A percentile compares a stretch with the other conserved stretches of the same genome.
These are phyloP conservation scores for Beauveria scarabaeidicola DNA, from an alignment of 2,329 filamentous ascomycete species.

Conservation along the genomic window DNA sequence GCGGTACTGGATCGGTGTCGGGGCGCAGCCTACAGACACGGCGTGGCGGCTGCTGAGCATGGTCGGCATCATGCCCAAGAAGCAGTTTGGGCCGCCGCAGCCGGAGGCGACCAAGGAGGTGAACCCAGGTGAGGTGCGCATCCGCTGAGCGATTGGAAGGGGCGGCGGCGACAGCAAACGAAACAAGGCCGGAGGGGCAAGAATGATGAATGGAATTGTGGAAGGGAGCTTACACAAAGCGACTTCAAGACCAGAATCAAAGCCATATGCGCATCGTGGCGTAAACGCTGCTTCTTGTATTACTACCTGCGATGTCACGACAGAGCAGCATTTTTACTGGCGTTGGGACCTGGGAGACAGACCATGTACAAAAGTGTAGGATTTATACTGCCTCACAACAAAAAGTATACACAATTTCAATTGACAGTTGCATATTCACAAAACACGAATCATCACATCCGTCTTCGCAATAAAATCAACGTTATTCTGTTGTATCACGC, in stretches of 20 bases:
- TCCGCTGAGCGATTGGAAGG: slow-evolving; percentile 18
- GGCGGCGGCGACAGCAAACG: background rate
- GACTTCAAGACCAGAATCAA: too few species aligned
- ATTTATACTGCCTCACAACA: background rate
- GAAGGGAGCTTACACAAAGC: too few species aligned
- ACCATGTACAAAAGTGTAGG: background rate
- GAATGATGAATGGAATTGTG: too few species aligned
- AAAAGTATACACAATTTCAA: background rate
- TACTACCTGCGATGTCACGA: background rate
- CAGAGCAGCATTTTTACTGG: background rate
- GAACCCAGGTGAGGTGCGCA: slow-evolving; percentile 20
- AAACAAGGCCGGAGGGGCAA: background rate
- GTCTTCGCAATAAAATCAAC: background rate
- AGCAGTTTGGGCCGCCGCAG: slow-evolving; percentile 26
- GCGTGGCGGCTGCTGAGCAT: slow-evolving; percentile 80
- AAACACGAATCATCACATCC: background rate
- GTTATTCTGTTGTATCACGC: background rate
- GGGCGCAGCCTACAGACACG: slow-evolving; percentile 85
- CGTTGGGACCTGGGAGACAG: slow-evolving; percentile 1
- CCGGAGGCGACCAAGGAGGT: slow-evolving; percentile 12
- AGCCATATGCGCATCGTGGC: background rate
- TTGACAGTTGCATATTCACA: background rate
- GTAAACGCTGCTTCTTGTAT: background rate
- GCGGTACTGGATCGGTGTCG: slow-evolving; percentile 94
- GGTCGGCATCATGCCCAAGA: slow-evolving; percentile 45